Evolutionary conservation across 192 early-diverging fungal species (phyloP), one percentile per base, ranked within the genome.

Genomic region (Coemansia sp.): DNA sequence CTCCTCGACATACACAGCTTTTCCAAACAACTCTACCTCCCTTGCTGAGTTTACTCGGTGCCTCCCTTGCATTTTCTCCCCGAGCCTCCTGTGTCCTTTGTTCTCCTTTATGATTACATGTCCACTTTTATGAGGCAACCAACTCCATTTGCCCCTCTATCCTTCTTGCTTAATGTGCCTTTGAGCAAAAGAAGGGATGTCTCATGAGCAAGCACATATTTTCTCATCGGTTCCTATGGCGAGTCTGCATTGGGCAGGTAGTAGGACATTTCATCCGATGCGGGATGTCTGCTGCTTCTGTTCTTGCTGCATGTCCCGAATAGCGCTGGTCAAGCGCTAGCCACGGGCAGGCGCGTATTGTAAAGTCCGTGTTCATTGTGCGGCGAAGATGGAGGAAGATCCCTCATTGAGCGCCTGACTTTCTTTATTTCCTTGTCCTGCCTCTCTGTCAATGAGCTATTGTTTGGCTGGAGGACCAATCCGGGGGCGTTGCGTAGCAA

Each of bases 361-460:
- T 55, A 55, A 55, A 55, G 24, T 55, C 51, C 51, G 51, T 31
- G 24, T 28, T 31, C 26, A 55, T 55, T 55, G 51, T 55, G 24
- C 26, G 21, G 23, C 26, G 26, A 11, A 28, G 5, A 55, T 26
- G 51, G 51, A 28, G 51, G 51, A 28, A 31, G 51, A 55, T 55
- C 51, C 51, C 51, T 55, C 9, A 14, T 55, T 31, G 5, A 33
- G 51, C 51, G 51, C 51, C 51, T 55, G 51, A 55, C 51, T 55
- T 55, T 55, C 26, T 55, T 16, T 43, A 5, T n/a, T 43, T 31
- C 21, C 14, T 26, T 55, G 5, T 55, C 16, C 26, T 28, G 5
- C 24, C 51, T 55, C 48, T 26, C 51, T 55, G 51, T 55, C 51
- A 55, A 55, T 55, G 28, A 55, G 51, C 51, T 55, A 55, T 55